Evolutionary conservation across 495 filamentous ascomycete species (phyloP).

Genomic region (Cercophora newfieldiana): DNA sequence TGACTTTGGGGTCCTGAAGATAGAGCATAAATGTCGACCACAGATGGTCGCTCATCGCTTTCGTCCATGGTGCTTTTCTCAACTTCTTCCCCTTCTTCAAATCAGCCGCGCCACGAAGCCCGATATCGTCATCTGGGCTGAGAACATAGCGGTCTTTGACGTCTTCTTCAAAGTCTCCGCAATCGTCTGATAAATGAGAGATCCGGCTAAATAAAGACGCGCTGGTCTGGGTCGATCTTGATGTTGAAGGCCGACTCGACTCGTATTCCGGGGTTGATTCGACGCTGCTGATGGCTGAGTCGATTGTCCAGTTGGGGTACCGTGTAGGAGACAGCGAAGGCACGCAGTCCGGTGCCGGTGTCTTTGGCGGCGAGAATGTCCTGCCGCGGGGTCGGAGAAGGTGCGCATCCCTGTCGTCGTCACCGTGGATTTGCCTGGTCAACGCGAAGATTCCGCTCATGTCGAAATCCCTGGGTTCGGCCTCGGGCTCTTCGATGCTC

Average conservation of each 20-base stretch:
- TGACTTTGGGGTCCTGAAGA: constrained; percentile 87
- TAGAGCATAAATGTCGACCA: constrained; percentile 91
- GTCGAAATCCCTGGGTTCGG: constrained; percentile 35
- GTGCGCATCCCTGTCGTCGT: constrained; percentile 36
- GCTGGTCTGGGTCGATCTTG: constrained; percentile 52
- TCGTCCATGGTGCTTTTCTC: constrained; percentile 68
- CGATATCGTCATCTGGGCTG: constrained; percentile 16
- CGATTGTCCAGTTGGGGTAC: constrained; percentile 51
- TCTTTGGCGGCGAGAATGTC: constrained; percentile 47
- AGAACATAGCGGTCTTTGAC: constrained; percentile 28
- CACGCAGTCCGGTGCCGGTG: constrained; percentile 42
- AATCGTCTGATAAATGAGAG: constrained; percentile 52
- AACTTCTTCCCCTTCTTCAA: constrained; percentile 33
- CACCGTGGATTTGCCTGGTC: constrained; percentile 25
- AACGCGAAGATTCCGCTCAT: constrained; percentile 33
- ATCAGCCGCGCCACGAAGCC: constrained; percentile 15
- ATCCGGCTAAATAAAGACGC: constrained; percentile 49
- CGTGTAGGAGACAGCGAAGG: constrained; percentile 34
- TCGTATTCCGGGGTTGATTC: constrained; percentile 53
- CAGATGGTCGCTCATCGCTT: constrained; percentile 87
- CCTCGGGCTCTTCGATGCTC: constrained; percentile 49
- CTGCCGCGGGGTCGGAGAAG: constrained; percentile 32
- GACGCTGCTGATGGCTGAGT: constrained; percentile 45
- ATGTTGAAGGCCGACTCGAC: constrained; percentile 52
- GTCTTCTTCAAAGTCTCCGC: constrained; percentile 45